Evolutionary conservation across 1,284 basidiomycete genomes (phyloP).

Genomic region (Marasmius tenuissimus): DNA sequence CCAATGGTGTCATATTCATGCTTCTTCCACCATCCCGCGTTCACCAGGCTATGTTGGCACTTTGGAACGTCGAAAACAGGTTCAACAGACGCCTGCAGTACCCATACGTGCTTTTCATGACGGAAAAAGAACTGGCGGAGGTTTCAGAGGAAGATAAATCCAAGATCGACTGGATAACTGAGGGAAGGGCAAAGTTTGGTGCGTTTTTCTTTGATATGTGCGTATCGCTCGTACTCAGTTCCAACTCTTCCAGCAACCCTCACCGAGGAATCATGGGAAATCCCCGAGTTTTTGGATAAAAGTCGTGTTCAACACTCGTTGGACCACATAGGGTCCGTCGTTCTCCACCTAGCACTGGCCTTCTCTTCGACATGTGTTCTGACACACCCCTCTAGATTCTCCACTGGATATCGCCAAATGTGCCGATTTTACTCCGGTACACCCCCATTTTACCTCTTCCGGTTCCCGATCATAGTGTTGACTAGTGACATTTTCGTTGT

Average conservation of each 20-base stretch:
- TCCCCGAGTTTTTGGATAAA: constrained; percentile 21
- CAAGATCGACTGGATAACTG: constrained; percentile 25
- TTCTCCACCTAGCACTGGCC: not conserved
- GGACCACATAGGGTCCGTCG: constrained; percentile 22
- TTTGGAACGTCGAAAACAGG: constrained; percentile 27
- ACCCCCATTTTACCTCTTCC: not conserved
- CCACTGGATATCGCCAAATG: constrained; percentile 27
- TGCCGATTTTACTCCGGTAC: constrained; percentile 29
- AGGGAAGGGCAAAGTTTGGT: constrained; percentile 26
- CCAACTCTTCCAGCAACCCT: constrained; percentile 14
- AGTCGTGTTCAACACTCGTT: constrained; percentile 21
- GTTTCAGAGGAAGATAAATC: constrained; percentile 22
- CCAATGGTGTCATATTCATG: constrained; percentile 28
- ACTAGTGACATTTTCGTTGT: not conserved
- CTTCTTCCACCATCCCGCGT: constrained; percentile 23
- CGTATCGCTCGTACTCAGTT: not conserved
- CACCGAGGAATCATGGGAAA: constrained; percentile 21
- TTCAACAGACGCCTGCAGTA: constrained; percentile 29
- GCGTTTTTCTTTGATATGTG: not conserved
- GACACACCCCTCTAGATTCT: constrained; percentile 12
- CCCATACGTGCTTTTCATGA: constrained; percentile 27
- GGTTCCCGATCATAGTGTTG: no score
- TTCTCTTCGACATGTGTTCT: no score
- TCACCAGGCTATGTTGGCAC: constrained; percentile 25
- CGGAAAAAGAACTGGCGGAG: constrained; percentile 19